These are phyloP conservation scores for Trichothecium sympodiale DNA, from an alignment of 2,329 filamentous ascomycete genomes.

Conservation along the genomic window DNA sequence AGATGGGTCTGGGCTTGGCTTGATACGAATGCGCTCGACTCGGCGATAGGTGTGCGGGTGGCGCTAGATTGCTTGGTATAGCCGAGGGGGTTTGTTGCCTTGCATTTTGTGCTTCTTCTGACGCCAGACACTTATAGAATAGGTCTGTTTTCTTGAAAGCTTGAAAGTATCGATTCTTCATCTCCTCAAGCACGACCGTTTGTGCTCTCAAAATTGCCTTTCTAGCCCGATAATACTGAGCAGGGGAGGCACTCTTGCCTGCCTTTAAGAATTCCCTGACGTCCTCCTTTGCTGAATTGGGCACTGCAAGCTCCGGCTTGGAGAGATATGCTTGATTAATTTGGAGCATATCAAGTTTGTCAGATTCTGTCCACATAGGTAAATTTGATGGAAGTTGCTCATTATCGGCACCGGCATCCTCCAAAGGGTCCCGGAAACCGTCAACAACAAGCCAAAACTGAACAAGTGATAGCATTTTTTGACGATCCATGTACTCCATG, in stretches of 20 bases:
- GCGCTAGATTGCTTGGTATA: constrained; percentile 1
- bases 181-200: constrained; percentile 70
- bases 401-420: constrained; percentile 57
- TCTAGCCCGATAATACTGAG: constrained; percentile 75
- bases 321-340: constrained; percentile 85
- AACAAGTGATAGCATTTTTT: constrained; percentile 74
- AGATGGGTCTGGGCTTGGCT: constrained; percentile 31
- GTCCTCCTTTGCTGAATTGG: constrained; percentile 53
- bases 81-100: constrained; percentile 7
- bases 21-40: constrained; percentile 24
- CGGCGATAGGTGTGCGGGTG: constrained; percentile 11
- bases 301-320: constrained; percentile 69
- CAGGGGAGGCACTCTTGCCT: constrained; percentile 62
- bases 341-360: constrained; percentile 78
- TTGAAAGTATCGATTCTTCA: constrained; percentile 71
- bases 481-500: constrained; percentile 99
- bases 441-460: constrained; percentile 99
- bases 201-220: constrained; percentile 74
- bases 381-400: constrained; percentile 54
- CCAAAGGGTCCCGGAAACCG: constrained; percentile 85
- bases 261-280: constrained; percentile 72
- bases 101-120: constrained; percentile 55
- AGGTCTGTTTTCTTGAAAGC: constrained; percentile 87
- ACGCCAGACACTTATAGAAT: constrained; percentile 91
- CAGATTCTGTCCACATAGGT: constrained; percentile 68